A percentile compares a stretch with the other conserved stretches of the same genome.
Evolutionary conservation across 2,329 filamentous ascomycete genomes (phyloP).

Genomic region (Parastagonospora avenae): DNA sequence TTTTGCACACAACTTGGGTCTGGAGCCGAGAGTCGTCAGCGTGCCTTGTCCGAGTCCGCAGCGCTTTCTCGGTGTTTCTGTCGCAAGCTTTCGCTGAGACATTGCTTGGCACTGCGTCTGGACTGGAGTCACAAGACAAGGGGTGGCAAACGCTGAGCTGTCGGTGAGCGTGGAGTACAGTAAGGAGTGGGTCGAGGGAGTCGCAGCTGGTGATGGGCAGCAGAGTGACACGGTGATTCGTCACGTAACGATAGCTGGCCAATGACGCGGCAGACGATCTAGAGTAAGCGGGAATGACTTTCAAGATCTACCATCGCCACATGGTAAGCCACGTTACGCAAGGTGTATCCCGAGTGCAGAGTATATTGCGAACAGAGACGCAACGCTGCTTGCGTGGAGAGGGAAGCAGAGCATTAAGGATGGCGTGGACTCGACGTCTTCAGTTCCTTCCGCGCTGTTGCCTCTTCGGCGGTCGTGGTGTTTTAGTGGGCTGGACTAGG

Average conservation of each 20-base stretch:
- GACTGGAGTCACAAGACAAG: slow-evolving; percentile 1
- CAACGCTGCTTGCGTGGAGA: not conserved
- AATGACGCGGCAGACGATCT: slow-evolving; percentile 4
- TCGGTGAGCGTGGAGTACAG: not conserved
- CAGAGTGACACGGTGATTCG: not conserved
- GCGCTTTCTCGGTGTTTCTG: not conserved
- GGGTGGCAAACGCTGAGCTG: not conserved
- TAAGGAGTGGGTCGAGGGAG: not conserved
- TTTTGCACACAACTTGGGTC: slow-evolving; percentile 1
- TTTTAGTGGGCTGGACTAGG: not conserved
- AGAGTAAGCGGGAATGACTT: not conserved
- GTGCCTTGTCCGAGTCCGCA: not conserved
- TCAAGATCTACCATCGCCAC: slow-evolving; percentile 1
- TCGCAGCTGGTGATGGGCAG: not conserved
- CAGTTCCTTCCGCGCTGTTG: not conserved
- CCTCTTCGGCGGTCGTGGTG: not conserved
- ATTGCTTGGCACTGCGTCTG: not conserved
- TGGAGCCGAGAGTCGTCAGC: slow-evolving; percentile 7
- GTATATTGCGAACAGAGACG: not conserved
- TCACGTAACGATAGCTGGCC: not conserved
- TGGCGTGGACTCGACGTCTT: not conserved
- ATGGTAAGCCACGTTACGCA: not conserved
- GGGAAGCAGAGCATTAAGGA: not conserved
- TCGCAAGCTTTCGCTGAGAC: slow-evolving; percentile 8
- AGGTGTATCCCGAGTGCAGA: not conserved